Conservation (phyloP, 2,329 filamentous ascomycete species). For the Pyrenophora teres region DNA sequence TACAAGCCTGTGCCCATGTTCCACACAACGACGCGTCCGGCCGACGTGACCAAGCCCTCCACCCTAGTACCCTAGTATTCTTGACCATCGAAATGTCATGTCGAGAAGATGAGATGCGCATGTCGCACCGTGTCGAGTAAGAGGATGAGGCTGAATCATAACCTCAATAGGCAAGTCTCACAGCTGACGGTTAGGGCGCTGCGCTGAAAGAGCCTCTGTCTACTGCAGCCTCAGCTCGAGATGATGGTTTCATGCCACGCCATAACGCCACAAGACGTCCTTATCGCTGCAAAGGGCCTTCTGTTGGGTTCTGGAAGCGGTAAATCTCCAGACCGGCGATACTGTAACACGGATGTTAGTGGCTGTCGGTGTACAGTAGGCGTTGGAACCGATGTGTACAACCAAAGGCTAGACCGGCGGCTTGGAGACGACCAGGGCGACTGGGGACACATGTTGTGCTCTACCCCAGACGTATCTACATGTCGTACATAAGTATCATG, state of each 20-base stretch:
- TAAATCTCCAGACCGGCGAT: neutral
- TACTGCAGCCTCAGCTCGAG: conserved; percentile 12
- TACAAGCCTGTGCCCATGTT: neutral
- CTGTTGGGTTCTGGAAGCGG: conserved; percentile 1
- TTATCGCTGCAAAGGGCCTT: neutral
- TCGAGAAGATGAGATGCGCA: conserved; percentile 7
- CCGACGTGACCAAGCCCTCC: too few species aligned
- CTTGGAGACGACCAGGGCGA: neutral
- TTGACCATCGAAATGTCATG: conserved; percentile 9
- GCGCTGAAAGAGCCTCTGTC: neutral
- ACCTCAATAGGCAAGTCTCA: conserved; percentile 13
- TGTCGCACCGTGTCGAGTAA: conserved; percentile 12
- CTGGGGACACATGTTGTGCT: neutral
- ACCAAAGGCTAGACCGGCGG: neutral
- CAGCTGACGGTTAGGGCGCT: conserved; percentile 21
- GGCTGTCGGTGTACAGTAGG: neutral
- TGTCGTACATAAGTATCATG: too few species aligned
- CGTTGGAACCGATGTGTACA: neutral
- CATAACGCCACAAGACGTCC: neutral
- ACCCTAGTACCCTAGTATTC: conserved; percentile 1
- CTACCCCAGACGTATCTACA: neutral
- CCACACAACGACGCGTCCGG: neutral
- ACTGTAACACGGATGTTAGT: neutral
- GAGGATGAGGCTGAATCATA: conserved; percentile 19
- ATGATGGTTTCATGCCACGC: conserved; percentile 2